These are phyloP conservation scores for Lepraria neglecta DNA, from an alignment of 495 filamentous ascomycete species.

Conservation along the genomic window DNA sequence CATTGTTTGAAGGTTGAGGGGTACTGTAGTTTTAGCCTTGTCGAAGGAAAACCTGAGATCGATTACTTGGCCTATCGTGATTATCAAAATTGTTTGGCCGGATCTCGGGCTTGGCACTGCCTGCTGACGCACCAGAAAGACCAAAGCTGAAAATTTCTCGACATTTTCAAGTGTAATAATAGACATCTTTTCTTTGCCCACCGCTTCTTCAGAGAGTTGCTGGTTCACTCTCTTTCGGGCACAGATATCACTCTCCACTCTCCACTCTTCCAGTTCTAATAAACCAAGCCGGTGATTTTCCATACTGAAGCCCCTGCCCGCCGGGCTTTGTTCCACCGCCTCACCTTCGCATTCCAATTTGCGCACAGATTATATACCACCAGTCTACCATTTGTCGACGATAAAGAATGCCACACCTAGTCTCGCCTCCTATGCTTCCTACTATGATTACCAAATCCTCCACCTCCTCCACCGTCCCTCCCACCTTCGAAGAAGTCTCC, in stretches of 20 bases:
- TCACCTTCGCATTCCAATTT: neutral
- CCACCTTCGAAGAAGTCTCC: slow-evolving; percentile 64
- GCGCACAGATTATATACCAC: neutral
- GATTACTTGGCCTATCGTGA: neutral
- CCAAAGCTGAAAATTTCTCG: slow-evolving; percentile 6
- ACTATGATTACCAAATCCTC: slow-evolving; percentile 58
- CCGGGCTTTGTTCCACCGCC: neutral
- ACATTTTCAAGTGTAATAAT: neutral
- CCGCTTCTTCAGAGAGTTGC: slow-evolving; percentile 6
- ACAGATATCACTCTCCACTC: neutral
- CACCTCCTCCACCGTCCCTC: slow-evolving; percentile 48
- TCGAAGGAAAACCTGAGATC: no score
- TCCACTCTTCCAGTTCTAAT: neutral
- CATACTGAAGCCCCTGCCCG: neutral
- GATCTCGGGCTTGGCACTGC: neutral
- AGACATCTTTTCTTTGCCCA: neutral
- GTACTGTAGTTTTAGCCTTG: no score
- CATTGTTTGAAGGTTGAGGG: no score
- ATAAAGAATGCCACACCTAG: slow-evolving; percentile 60
- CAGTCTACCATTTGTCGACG: neutral
- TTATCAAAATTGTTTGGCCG: neutral
- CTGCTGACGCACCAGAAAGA: slow-evolving; percentile 10
- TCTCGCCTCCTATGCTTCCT: slow-evolving; percentile 52
- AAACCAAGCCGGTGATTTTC: neutral
- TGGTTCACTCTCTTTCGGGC: slow-evolving; percentile 1